Evolutionary conservation across 176 grass and related monocot genomes (phyloP), one percentile per base, ranked within the genome.

Genomic region (Triticum dicoccoides): DNA sequence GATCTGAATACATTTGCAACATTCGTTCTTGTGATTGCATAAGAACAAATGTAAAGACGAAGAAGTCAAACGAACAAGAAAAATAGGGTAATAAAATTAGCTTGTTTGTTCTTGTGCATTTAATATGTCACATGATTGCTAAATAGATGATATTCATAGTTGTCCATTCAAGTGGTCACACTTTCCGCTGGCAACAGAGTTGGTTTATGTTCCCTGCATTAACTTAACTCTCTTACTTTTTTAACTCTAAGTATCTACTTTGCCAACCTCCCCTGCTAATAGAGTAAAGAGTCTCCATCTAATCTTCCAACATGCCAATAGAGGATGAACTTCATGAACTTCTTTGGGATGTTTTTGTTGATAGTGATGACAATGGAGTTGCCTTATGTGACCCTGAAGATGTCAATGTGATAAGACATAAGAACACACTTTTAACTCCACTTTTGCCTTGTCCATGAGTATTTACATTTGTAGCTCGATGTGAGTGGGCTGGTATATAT

Each of bases 341-440:
- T 77, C 83, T 98, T 35, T 86, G 84, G 1, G 91, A 90, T 86
- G 93, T 95, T 41, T 98, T 95, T 92, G 89, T 90, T 69, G 93
- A 95, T 66, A 93, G 87, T 73, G 93, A 98, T 86, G 96, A 95
- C 61, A 93, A 95, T 79, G 93, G 89, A 75, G 83, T 67, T 72
- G 59, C 72, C 80, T 79, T 79, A 80, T 94, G 18, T 17, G 91
- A 98, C 86, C 84, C 75, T 47, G 73, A 92, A 79, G 93, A 94
- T 81, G 89, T 84, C 39, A 91, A 93, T 93, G 96, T 98, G 62
- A 92, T 87, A 90, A 18, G 34, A 38, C 67, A 70, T 38, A 70
- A 9, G 13, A 69, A 70, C 34, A 38, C 5, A 38, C 67, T 70
- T 38, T 17, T 34, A 58, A 58, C 17, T 21, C 17, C 54, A 58